Conservation (phyloP, 768 basidiomycete species). For the Phaeotremella skinneri region DNA sequence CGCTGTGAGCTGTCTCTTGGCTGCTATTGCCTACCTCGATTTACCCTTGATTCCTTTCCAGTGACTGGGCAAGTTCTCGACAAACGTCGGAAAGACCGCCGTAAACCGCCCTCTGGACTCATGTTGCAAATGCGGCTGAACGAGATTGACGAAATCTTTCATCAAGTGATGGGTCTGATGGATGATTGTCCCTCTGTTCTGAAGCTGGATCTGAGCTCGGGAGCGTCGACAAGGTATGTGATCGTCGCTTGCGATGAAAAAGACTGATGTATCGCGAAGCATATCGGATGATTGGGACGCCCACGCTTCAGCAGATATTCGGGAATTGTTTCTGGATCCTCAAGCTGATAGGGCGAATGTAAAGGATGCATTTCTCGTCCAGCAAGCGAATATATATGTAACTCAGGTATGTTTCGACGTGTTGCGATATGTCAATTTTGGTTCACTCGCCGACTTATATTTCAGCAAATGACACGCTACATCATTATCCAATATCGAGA, state of each 20-base stretch:
- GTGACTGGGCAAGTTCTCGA: conserved; percentile 38
- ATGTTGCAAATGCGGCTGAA: conserved; percentile 56
- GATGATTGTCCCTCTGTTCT: conserved; percentile 73
- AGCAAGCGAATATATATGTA: conserved; percentile 88
- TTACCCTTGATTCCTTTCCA: conserved; percentile 9
- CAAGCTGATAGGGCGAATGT: conserved; percentile 81
- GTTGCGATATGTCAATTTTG: background rate
- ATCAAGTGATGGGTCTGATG: conserved; percentile 70
- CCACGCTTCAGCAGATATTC: conserved; percentile 75
- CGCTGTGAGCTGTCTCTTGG: conserved; percentile 23
- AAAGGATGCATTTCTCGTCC: conserved; percentile 82
- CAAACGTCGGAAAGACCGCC: conserved; percentile 35
- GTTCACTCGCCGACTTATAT: conserved; percentile 11
- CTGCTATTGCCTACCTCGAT: conserved; percentile 15
- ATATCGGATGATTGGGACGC: conserved; percentile 39
- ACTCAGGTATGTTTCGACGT: conserved; percentile 64
- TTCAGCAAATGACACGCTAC: conserved; percentile 85
- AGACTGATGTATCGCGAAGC: background rate
- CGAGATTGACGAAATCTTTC: conserved; percentile 76
- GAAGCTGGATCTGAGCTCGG: conserved; percentile 53
- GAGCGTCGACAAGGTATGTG: background rate
- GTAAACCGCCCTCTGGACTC: conserved; percentile 34
- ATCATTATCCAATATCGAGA: conserved; percentile 90
- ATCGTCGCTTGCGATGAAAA: background rate
- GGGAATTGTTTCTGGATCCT: conserved; percentile 87